These are phyloP conservation scores for Epichloe sibirici DNA, from an alignment of 2,329 filamentous ascomycete species.

Conservation along the genomic window DNA sequence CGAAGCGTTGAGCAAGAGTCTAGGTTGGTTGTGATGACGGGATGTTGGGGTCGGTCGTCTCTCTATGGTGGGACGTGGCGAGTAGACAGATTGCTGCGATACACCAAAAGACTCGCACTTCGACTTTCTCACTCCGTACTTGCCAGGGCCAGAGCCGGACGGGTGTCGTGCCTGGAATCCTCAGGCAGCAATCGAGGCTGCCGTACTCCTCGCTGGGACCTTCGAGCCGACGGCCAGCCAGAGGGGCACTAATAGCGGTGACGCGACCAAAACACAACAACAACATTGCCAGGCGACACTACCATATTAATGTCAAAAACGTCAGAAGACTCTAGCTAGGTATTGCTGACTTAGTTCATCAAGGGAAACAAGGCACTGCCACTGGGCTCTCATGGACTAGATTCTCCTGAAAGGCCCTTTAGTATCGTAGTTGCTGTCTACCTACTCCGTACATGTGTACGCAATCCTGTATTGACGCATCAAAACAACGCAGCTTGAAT, in stretches of 20 bases:
- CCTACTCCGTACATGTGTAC: too few species aligned
- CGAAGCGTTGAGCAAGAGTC: slow-evolving; percentile 9
- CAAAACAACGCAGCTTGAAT: too few species aligned
- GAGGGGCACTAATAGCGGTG: not conserved
- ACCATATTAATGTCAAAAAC: too few species aligned
- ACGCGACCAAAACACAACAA: too few species aligned
- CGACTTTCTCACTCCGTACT: slow-evolving; percentile 1
- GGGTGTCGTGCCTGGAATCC: slow-evolving; percentile 9
- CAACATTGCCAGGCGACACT: too few species aligned
- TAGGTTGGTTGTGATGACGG: slow-evolving; percentile 9
- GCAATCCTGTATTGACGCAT: too few species aligned
- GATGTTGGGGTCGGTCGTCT: slow-evolving; percentile 5
- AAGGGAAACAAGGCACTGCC: too few species aligned
- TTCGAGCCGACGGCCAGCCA: not conserved
- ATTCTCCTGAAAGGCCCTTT: too few species aligned
- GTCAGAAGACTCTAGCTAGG: too few species aligned
- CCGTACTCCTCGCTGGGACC: not conserved
- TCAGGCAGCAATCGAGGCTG: slow-evolving; percentile 11
- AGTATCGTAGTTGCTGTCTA: too few species aligned
- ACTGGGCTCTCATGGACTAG: too few species aligned
- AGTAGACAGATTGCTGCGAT: slow-evolving; percentile 4
- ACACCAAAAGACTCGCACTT: not conserved
- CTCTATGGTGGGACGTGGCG: slow-evolving; percentile 3
- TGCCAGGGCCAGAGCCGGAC: not conserved
- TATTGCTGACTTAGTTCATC: too few species aligned